A percentile compares a stretch with the other conserved stretches of the same genome.
Evolutionary conservation across 2,329 filamentous ascomycete genomes (phyloP).

Genomic region (Aureobasidium sp.): DNA sequence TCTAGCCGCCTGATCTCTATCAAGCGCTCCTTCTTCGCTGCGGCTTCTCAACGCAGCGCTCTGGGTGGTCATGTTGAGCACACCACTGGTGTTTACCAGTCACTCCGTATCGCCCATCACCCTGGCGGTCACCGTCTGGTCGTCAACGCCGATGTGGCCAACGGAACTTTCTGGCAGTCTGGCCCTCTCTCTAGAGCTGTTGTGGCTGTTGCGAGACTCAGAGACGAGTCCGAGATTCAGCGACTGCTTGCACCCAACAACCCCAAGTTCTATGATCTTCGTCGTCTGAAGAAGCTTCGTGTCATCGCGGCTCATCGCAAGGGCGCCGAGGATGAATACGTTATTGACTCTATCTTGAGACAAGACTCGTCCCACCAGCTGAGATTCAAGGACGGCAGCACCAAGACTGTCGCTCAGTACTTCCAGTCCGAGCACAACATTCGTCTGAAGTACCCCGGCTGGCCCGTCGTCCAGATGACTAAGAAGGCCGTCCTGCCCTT

Average conservation of each 20-base stretch:
- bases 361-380: conserved; percentile 36
- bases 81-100: conserved; percentile 83
- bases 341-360: conserved; percentile 41
- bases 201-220: conserved; percentile 22
- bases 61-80: conserved; percentile 65
- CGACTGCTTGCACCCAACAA: neutral
- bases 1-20: conserved; percentile 59
- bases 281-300: conserved; percentile 33
- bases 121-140: conserved; percentile 53
- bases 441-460: conserved; percentile 32
- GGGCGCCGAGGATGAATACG: conserved; percentile 35
- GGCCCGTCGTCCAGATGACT: conserved; percentile 53
- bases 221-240: conserved; percentile 22
- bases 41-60: conserved; percentile 34
- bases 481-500: conserved; percentile 48
- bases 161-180: conserved; percentile 74
- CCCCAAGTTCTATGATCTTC: conserved; percentile 26
- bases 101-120: conserved; percentile 63
- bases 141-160: conserved; percentile 85
- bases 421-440: conserved; percentile 45
- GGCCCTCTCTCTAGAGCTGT: conserved; percentile 29
- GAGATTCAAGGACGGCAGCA: conserved; percentile 30
- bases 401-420: conserved; percentile 49
- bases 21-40: conserved; percentile 74
- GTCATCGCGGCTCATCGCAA: conserved; percentile 34